Conservation (phyloP, 2,329 filamentous ascomycete genomes). For the Alternaria sp. region DNA sequence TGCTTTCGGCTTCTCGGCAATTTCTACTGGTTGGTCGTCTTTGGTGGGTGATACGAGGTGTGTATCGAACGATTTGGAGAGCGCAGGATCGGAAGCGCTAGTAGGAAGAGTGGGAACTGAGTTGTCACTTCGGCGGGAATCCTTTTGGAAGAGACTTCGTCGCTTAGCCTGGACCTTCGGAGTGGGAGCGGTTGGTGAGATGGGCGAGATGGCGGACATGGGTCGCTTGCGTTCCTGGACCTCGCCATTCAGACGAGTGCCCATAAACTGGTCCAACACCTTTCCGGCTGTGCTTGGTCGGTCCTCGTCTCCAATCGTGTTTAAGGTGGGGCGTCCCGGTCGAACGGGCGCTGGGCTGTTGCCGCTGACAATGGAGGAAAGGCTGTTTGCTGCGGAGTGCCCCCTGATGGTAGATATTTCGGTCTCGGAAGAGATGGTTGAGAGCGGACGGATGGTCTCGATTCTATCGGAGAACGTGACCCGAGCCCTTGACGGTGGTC, state of each 20-base stretch:
- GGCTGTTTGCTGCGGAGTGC: constrained; percentile 79
- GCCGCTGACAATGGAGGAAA: constrained; percentile 76
- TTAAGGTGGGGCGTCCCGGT: constrained; percentile 50
- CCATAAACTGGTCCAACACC: constrained; percentile 63
- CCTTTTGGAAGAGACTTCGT: constrained; percentile 58
- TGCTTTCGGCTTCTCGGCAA: constrained; percentile 55
- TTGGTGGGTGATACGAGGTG: constrained; percentile 41
- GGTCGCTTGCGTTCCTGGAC: constrained; percentile 46
- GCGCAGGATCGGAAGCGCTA: constrained; percentile 48
- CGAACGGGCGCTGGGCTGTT: constrained; percentile 59
- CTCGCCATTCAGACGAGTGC: constrained; percentile 36
- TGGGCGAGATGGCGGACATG: constrained; percentile 48
- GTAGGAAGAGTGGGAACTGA: constrained; percentile 39
- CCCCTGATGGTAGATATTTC: constrained; percentile 73
- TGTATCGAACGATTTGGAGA: constrained; percentile 40
- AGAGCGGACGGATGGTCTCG: constrained; percentile 84
- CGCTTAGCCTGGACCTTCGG: constrained; percentile 42
- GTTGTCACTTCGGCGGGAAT: constrained; percentile 58
- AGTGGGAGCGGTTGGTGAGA: constrained; percentile 17
- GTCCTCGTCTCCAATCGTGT: constrained; percentile 53
- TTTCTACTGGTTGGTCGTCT: constrained; percentile 43
- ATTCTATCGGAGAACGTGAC: constrained; percentile 87
- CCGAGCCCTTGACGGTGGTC: constrained; percentile 64
- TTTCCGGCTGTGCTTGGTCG: constrained; percentile 76
- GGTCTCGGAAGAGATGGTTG: constrained; percentile 83